These are phyloP conservation scores for Gracilaria vermiculophylla DNA, from an alignment of 23 red algal species.

Conservation along the genomic window DNA sequence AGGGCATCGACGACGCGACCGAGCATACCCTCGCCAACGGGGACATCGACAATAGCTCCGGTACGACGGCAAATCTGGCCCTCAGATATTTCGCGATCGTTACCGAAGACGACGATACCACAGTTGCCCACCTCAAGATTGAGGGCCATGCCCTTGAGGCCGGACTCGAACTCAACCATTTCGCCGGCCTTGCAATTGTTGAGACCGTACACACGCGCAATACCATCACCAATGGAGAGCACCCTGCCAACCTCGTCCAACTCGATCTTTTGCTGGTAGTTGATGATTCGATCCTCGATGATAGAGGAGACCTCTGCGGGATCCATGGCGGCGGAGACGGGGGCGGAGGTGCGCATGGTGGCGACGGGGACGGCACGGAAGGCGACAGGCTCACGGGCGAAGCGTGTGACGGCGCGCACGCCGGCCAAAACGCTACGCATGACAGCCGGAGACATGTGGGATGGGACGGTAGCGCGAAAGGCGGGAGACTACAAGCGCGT, in stretches of 20 bases:
- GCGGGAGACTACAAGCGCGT: background rate
- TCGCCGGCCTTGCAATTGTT: constrained; percentile 90
- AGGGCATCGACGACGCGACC: constrained; percentile 98
- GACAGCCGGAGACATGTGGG: constrained; percentile 20
- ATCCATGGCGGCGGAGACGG: constrained; percentile 53
- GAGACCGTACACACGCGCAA: constrained; percentile 95
- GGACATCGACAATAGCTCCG: constrained; percentile 87
- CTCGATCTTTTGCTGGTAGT: constrained; percentile 85
- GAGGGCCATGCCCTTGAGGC: constrained; percentile 96
- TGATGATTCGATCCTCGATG: constrained; percentile 90
- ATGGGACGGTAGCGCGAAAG: background rate
- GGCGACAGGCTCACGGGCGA: background rate
- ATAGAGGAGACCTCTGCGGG: constrained; percentile 85
- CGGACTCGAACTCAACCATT: constrained; percentile 96
- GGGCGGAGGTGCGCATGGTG: constrained; percentile 45
- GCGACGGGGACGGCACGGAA: constrained; percentile 48
- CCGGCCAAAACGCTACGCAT: constrained; percentile 51
- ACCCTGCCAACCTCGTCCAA: constrained; percentile 89
- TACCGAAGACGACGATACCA: constrained; percentile 96
- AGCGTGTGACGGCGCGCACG: constrained; percentile 41
- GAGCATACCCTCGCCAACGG: constrained; percentile 84
- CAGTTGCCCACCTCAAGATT: constrained; percentile 93
- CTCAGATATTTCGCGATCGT: constrained; percentile 91
- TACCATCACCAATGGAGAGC: constrained; percentile 96
- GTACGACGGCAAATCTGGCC: constrained; percentile 91